Evolutionary conservation across 2,329 filamentous ascomycete genomes (phyloP).

Genomic region (Helicocarpus griseus): DNA sequence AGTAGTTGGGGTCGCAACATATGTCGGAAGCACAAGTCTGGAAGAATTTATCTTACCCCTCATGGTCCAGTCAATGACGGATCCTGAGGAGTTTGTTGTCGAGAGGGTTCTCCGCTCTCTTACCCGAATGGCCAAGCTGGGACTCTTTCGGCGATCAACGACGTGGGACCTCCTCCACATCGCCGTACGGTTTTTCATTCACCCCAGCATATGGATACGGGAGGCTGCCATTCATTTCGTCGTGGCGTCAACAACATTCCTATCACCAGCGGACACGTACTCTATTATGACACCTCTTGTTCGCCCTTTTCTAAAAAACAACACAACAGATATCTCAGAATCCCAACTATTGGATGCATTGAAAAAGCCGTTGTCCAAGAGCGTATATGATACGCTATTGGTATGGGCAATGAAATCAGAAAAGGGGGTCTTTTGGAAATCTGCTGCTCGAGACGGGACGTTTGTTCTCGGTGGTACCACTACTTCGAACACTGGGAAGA

Average conservation of each 20-base stretch:
- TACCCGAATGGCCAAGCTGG: constrained; percentile 77
- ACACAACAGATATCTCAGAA: constrained; percentile 61
- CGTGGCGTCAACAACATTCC: constrained; percentile 61
- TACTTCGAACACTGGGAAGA: constrained; percentile 47
- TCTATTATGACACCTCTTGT: constrained; percentile 77
- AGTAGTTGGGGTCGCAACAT: constrained; percentile 83
- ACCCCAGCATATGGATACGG: constrained; percentile 91
- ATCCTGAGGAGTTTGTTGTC: constrained; percentile 88
- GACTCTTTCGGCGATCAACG: constrained; percentile 72
- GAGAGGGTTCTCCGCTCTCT: constrained; percentile 82
- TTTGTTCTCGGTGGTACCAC: constrained; percentile 56
- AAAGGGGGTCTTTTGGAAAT: constrained; percentile 78
- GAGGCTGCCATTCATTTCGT: constrained; percentile 82
- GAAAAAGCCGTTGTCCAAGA: constrained; percentile 68
- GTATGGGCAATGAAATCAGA: constrained; percentile 78
- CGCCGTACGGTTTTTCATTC: constrained; percentile 75
- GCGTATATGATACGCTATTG: constrained; percentile 74
- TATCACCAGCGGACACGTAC: constrained; percentile 70
- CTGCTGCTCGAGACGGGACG: constrained; percentile 58
- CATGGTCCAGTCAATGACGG: constrained; percentile 89
- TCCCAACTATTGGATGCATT: constrained; percentile 67
- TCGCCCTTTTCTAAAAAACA: constrained; percentile 68
- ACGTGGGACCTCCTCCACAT: constrained; percentile 83
- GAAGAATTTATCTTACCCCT: constrained; percentile 93
- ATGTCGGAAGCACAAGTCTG: constrained; percentile 76